These are phyloP conservation scores for Amanita rimosa DNA, from an alignment of 768 basidiomycete genomes.

Conservation along the genomic window DNA sequence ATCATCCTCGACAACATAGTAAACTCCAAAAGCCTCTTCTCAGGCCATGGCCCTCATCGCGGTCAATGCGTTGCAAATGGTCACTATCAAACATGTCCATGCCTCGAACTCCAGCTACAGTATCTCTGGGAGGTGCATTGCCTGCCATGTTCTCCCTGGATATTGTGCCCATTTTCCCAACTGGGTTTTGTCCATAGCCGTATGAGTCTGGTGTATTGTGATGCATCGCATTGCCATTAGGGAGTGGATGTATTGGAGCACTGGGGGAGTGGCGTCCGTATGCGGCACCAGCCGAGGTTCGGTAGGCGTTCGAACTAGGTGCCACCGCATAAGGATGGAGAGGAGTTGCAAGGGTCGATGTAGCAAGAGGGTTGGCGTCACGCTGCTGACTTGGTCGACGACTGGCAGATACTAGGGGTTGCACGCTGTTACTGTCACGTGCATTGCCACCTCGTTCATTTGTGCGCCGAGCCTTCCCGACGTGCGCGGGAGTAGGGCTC, in stretches of 20 bases:
- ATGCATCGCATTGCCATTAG: constrained; percentile 28
- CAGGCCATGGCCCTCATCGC: constrained; percentile 52
- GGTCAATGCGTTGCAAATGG: constrained; percentile 47
- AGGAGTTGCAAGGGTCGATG: constrained; percentile 35
- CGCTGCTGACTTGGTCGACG: constrained; percentile 60
- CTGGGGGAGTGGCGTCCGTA: constrained; percentile 53
- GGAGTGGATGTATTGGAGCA: constrained; percentile 21
- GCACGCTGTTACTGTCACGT: constrained; percentile 52
- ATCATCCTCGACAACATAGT: constrained; percentile 60
- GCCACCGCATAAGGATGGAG: constrained; percentile 64
- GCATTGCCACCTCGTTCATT: constrained; percentile 36
- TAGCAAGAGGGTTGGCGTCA: constrained; percentile 25
- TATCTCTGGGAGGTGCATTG: constrained; percentile 20
- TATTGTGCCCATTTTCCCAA: constrained; percentile 36
- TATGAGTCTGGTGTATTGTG: constrained; percentile 58
- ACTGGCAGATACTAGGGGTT: constrained; percentile 54
- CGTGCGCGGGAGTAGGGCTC: constrained; percentile 54
- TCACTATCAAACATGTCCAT: constrained; percentile 62
- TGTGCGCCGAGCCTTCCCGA: constrained; percentile 39
- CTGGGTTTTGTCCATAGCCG: constrained; percentile 45
- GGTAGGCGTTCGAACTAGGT: constrained; percentile 46
- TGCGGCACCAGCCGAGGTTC: constrained; percentile 25
- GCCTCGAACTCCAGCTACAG: constrained; percentile 26
- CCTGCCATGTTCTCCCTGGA: constrained; percentile 43
- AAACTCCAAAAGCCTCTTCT: constrained; percentile 51